Conservation (phyloP, 2,329 filamentous ascomycete species). For the Daldinia sp. region DNA sequence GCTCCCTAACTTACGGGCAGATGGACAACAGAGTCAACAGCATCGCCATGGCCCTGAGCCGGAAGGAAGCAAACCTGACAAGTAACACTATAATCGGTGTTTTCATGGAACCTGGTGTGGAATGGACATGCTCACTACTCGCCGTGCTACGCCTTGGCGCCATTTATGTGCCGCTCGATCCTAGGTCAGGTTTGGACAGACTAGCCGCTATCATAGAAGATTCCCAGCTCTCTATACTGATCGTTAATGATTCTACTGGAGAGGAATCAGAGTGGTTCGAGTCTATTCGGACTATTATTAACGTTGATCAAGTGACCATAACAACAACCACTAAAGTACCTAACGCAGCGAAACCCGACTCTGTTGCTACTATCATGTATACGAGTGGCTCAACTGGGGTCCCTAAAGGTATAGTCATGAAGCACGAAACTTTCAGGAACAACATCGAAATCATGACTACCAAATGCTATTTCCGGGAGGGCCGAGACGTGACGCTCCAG, state of each 20-base stretch:
- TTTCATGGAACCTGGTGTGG: conserved; percentile 23
- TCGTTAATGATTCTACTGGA: neutral
- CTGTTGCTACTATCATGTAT: neutral
- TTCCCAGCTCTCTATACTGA: neutral
- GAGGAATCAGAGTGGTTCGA: neutral
- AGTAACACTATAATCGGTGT: neutral
- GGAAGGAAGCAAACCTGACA: no score
- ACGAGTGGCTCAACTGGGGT: conserved; percentile 39
- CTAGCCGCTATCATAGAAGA: neutral
- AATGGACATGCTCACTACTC: conserved; percentile 56
- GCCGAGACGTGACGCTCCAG: neutral
- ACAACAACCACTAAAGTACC: neutral
- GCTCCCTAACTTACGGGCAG: neutral
- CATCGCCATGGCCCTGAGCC: neutral
- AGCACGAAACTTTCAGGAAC: conserved; percentile 36
- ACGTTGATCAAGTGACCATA: neutral
- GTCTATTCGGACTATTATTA: neutral
- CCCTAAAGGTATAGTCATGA: conserved; percentile 54
- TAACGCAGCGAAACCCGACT: neutral
- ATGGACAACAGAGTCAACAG: neutral
- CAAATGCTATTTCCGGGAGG: neutral
- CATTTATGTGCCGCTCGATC: conserved; percentile 58
- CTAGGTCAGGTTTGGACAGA: conserved; percentile 39
- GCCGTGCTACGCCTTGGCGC: conserved; percentile 56
- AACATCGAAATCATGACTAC: neutral